Base-by-base conservation (phyloP, 345 rosid species). In the Salix brachista region DNA sequence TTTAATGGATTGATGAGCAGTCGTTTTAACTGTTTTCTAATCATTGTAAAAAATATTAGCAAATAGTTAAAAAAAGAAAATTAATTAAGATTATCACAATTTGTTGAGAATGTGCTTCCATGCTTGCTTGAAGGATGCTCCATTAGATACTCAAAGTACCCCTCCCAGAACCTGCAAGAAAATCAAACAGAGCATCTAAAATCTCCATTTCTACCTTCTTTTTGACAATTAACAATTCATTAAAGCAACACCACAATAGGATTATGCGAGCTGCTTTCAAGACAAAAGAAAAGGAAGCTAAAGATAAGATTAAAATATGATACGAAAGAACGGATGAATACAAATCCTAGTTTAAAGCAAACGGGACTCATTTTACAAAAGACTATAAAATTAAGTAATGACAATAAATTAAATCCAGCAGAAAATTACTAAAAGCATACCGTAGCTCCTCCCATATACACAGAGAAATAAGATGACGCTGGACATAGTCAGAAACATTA, bases 81-180 rank as follows among this genome's bases (percentile, higher is more conserved):
- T 34, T 60, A 26, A 72, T 62, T 46, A 80, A 75, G 71, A 52
- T 41, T 17, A 77, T 23, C 23, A 2, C 26, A 56, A 21, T 18
- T n/a, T 7, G 26, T 76, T 75, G 74, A 71, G 41, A 71, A 81
- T 61, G 77, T 41, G 17, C 58, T 66, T 66, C 84, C 93, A 90
- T 85, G 92, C 99, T 89, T 90, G 89, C 83, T 88, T 23, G 97
- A 88, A 76, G 91, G 91, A 77, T 72, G 89, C 83, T 96, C 97
- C 94, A 94, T 89, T 75, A 94, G 89, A 91, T 86, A 80, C 83
- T 96, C 98, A 77, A 93, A 94, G 83, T 91, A 96, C 71, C 97
- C 96, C 83, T 96, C 99, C 99, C 98, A 96, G 78, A 96, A 96
- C 88, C 99, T 96, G 88, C 85, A 88, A 67, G n/a, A 72, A 25